phyloP scores from a whole-genome alignment of 1,284 basidiomycete genomes.

The Golubevia sp. region DNA sequence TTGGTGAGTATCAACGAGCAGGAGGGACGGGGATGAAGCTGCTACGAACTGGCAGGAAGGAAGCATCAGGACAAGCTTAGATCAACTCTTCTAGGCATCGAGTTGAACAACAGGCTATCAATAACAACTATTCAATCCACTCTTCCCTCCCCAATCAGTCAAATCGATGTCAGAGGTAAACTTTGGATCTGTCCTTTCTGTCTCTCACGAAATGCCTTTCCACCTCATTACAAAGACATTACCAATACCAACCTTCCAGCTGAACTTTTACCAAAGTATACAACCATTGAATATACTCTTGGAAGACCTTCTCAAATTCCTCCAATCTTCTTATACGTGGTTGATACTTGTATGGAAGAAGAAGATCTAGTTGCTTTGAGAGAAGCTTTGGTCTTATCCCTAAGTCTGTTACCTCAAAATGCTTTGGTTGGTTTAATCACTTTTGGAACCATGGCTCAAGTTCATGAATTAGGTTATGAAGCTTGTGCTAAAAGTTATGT shows the following conservation, averaged over 20 bases:
- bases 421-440: slow-evolving; percentile 60
- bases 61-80: no score
- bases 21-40: no score
- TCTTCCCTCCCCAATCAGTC: slow-evolving; percentile 18
- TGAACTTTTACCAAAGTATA: slow-evolving; percentile 61
- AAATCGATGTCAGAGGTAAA: slow-evolving; percentile 61
- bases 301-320: slow-evolving; percentile 55
- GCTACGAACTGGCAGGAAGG: no score
- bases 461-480: slow-evolving; percentile 62
- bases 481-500: slow-evolving; percentile 60
- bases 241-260: slow-evolving; percentile 60
- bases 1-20: slow-evolving; percentile 23
- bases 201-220: slow-evolving; percentile 59
- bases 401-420: slow-evolving; percentile 57
- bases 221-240: slow-evolving; percentile 62
- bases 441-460: slow-evolving; percentile 61
- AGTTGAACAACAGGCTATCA: no score
- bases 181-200: slow-evolving; percentile 62
- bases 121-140: no score
- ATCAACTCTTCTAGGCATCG: no score
- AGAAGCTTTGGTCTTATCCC: slow-evolving; percentile 57
- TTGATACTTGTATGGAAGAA: slow-evolving; percentile 61
- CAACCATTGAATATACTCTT: slow-evolving; percentile 62
- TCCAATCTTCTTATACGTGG: slow-evolving; percentile 60
- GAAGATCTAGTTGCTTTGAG: slow-evolving; percentile 60